These are phyloP conservation scores for Periconia digitata DNA, from an alignment of 2,329 filamentous ascomycete genomes.

Conservation along the genomic window DNA sequence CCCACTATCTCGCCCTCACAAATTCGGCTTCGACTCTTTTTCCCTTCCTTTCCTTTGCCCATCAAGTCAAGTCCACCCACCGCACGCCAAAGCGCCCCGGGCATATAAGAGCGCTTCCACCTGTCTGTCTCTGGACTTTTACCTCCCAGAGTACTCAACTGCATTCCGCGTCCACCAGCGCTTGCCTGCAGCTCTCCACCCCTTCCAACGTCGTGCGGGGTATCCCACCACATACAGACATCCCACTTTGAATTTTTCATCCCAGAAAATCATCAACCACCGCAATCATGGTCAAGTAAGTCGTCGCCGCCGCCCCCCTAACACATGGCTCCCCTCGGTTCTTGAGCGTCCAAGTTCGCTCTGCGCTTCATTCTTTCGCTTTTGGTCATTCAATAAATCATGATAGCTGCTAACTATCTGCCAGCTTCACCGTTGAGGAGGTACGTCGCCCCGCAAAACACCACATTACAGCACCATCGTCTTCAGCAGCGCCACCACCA, in stretches of 20 bases:
- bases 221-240: slow-evolving; percentile 23
- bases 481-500: no score
- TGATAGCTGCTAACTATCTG: slow-evolving; percentile 52
- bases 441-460: slow-evolving; percentile 51
- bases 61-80: slow-evolving; percentile 11
- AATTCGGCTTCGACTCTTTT: slow-evolving; percentile 10
- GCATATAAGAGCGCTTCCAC: slow-evolving; percentile 21
- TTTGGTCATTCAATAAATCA: slow-evolving; percentile 2
- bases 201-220: slow-evolving; percentile 36
- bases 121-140: slow-evolving; percentile 32
- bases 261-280: slow-evolving; percentile 56
- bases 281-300: slow-evolving; percentile 99
- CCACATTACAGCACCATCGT: no score
- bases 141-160: slow-evolving; percentile 35
- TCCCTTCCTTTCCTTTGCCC: slow-evolving; percentile 8
- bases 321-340: not conserved
- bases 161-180: slow-evolving; percentile 20
- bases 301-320: slow-evolving; percentile 39
- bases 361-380: not conserved
- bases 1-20: not conserved
- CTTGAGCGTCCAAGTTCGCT: no score
- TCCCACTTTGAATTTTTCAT: slow-evolving; percentile 40
- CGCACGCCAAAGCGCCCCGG: slow-evolving; percentile 22
- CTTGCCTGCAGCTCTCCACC: slow-evolving; percentile 12
- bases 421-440: slow-evolving; percentile 96